Evolutionary conservation across 1,284 basidiomycete species (phyloP), one percentile per base, ranked within the genome.

Genomic region (Bondarzewia mesenterica): DNA sequence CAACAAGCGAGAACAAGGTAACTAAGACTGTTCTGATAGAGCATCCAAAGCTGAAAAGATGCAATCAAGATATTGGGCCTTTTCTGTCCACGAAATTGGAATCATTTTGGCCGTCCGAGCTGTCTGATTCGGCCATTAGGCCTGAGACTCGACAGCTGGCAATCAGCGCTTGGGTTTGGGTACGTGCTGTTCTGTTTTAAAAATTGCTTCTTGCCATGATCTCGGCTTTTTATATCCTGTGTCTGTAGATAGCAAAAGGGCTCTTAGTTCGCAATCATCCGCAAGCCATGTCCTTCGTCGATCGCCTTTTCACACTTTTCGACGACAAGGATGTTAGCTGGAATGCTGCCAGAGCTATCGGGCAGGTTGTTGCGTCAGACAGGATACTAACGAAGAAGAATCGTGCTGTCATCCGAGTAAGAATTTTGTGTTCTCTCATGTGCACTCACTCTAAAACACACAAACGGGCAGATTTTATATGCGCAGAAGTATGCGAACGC

Each of bases 401-500:
- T 58, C 75, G 85, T 63, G 79, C 88, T 2, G 74, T 86, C 5
- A 70, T 90, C 32, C 85, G 82, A 72, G 93, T 91, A 50, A 45
- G 22, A 21, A 43, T 46, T 38, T n/a, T 25, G 7, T 36, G 49
- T 14, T 4, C 29, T 32, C 5, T n/a, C 5, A 1, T 7, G 29
- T 10, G 12, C 29, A 1, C n/a, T 3, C 5, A 12, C n/a, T n/a
- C 5, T 32, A n/a, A 10, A 32, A 3, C 12, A 2, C 29, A 12
- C 12, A 32, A 12, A 8, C 29, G n/a, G 12, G 29, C 29, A 95
- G 92, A 74, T 93, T 35, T 69, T 96, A 16, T 82, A 89, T 65
- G 81, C 84, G 27, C 95, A 99, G 63, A 89, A 85, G 63, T 86
- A 89, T 57, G 85, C 91, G 59, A 84, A 77, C 48, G 65, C 68